Evolutionary conservation across 108 stramenopile genomes (phyloP), one percentile per base, ranked within the genome.

Genomic region (Nitzschia sp.): DNA sequence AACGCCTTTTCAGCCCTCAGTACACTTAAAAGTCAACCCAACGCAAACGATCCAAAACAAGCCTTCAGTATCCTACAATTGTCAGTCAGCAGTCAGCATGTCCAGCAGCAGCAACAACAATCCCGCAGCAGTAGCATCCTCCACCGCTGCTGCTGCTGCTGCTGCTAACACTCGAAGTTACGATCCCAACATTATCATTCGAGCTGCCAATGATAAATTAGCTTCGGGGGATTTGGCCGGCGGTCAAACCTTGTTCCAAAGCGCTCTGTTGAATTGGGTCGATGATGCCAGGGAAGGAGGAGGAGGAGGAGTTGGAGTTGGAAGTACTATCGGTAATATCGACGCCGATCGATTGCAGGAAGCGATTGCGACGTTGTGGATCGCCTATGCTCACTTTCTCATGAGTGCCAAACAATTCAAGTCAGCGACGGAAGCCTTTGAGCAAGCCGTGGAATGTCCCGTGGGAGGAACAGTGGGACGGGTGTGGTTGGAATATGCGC

Each of bases 211-310:
- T 35, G 74, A 69, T 31, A 88, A 86, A 58, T 61, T 84, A 15
- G 57, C 63, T 0, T 38, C 63, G 0, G 53, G 54, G 3, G 63
- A 71, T 47, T 53, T 91, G 23, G 36, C 47, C 17, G 88, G 88
- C 31, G 93, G 90, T 3, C 80, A 87, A 68, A 85, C 84, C 45
- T 61, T 87, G 32, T 94, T 78, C 67, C 82, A 91, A 72, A 75
- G 79, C 21, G 90, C 93, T 11, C 52, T 94, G 53, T 77, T 94
- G 72, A 86, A 84, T 41, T 94, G 93, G 93, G 88, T 88, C 22
- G 93, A 94, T 69, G 93, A 94, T 68, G 87, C 90, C 21, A 87
- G 85, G n/a, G 85, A 86, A 74, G 78, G 79, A 17, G 77, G 79
- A 15, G 41, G 32, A 1, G n/a, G n/a, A n/a, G n/a, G n/a, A n/a